Percentiles rank a stretch among this genome's conserved stretches.
Evolutionary conservation across 306 rosid genomes (phyloP).

Genomic region (Prunus mira): DNA sequence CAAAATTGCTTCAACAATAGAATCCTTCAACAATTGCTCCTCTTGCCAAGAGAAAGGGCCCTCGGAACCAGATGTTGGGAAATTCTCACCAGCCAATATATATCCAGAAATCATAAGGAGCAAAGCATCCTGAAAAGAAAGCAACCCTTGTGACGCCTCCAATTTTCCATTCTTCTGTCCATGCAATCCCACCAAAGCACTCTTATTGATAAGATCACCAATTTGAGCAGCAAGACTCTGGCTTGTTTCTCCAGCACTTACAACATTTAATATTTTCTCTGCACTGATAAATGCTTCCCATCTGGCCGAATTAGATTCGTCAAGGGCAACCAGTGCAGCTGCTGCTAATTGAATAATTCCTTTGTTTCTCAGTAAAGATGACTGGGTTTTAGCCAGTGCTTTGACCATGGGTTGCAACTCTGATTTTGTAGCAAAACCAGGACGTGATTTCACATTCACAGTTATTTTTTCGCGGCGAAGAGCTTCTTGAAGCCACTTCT

Average conservation of each 20-base stretch:
- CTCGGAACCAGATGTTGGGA: constrained; percentile 81
- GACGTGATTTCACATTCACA: constrained; percentile 59
- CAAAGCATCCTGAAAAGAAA: constrained; percentile 78
- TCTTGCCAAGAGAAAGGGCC: constrained; percentile 99
- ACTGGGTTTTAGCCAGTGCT: constrained; percentile 66
- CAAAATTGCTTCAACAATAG: constrained; percentile 74
- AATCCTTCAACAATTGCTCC: constrained; percentile 80
- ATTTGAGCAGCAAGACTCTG: constrained; percentile 93
- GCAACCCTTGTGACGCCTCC: constrained; percentile 53
- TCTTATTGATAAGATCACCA: constrained; percentile 75
- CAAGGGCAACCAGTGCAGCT: constrained; percentile 66
- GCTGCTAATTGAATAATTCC: constrained; percentile 88
- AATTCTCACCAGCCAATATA: constrained; percentile 86
- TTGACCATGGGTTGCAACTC: constrained; percentile 77
- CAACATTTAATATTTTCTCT: constrained; percentile 57
- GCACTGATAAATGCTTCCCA: constrained; percentile 90
- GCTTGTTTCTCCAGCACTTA: constrained; percentile 81
- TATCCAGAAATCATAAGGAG: constrained; percentile 73
- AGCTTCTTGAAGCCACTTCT: constrained; percentile 94
- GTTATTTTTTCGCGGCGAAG: constrained; percentile 54
- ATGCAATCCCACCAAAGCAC: constrained; percentile 60
- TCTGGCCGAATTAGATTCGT: constrained; percentile 58
- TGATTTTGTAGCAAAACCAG: constrained; percentile 56
- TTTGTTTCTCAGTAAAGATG: constrained; percentile 69
- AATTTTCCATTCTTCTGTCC: constrained; percentile 44